Evolutionary conservation across 768 basidiomycete genomes (phyloP).

Genomic region (Udeniomyces megalosporus): DNA sequence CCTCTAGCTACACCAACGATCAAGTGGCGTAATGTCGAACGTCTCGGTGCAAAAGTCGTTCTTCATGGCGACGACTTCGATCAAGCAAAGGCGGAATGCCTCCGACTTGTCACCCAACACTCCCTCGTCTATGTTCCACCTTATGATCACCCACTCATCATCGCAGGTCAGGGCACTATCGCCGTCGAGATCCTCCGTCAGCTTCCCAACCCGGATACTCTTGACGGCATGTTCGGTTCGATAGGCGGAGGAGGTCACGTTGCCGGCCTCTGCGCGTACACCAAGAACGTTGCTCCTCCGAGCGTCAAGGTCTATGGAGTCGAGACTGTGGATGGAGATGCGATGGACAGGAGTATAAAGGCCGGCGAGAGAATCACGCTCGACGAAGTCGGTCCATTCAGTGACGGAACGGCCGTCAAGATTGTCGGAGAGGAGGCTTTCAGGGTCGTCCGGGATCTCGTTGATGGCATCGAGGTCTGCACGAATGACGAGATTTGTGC

Average conservation of each 20-base stretch:
- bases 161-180: slow-evolving; percentile 91
- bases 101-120: slow-evolving; percentile 56
- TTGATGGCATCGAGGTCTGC: slow-evolving; percentile 69
- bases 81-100: slow-evolving; percentile 87
- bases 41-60: slow-evolving; percentile 86
- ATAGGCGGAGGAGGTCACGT: slow-evolving; percentile 88
- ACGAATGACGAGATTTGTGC: slow-evolving; percentile 96
- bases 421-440: slow-evolving; percentile 91
- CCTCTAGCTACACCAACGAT: slow-evolving; percentile 85
- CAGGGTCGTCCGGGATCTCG: slow-evolving; percentile 66
- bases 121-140: slow-evolving; percentile 85
- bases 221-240: slow-evolving; percentile 77
- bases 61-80: slow-evolving; percentile 86
- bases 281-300: slow-evolving; percentile 80
- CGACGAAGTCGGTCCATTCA: slow-evolving; percentile 84
- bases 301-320: slow-evolving; percentile 66
- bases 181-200: slow-evolving; percentile 93
- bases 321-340: slow-evolving; percentile 91
- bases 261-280: slow-evolving; percentile 77
- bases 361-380: slow-evolving; percentile 69
- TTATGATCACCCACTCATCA: slow-evolving; percentile 90
- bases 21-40: slow-evolving; percentile 88
- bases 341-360: slow-evolving; percentile 68
- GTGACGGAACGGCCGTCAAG: slow-evolving; percentile 92
- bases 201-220: slow-evolving; percentile 42